A percentile compares a stretch with the other conserved stretches of the same genome.
Evolutionary conservation across 306 rosid species (phyloP).

Genomic region (Ormosia emarginata): DNA sequence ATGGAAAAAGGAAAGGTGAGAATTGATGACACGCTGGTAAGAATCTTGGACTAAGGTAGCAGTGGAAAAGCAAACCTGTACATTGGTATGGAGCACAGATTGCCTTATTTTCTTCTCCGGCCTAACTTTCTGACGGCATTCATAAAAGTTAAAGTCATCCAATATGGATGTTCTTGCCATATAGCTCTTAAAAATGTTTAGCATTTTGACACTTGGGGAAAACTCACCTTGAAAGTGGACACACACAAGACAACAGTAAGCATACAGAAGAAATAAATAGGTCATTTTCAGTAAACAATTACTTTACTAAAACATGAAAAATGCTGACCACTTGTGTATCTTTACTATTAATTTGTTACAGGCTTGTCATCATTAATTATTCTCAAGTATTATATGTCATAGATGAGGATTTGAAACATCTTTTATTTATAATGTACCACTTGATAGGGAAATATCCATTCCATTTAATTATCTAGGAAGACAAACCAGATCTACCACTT

Average conservation of each 20-base stretch:
- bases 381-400: constrained; percentile 74
- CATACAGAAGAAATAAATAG: neutral
- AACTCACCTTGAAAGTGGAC: constrained; percentile 54
- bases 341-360: constrained; percentile 77
- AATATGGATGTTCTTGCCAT: constrained; percentile 57
- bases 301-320: neutral
- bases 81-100: constrained; percentile 30
- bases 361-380: constrained; percentile 84
- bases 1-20: neutral
- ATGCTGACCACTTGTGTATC: constrained; percentile 80
- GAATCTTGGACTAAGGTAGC: constrained; percentile 4
- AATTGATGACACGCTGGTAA: constrained; percentile 11
- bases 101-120: constrained; percentile 65
- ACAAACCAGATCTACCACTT: constrained; percentile 37
- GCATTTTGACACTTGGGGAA: constrained; percentile 54
- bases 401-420: constrained; percentile 75
- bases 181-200: constrained; percentile 56
- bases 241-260: constrained; percentile 9
- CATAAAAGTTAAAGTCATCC: constrained; percentile 79
- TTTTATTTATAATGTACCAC: constrained; percentile 79
- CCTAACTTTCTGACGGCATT: constrained; percentile 71
- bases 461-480: constrained; percentile 73
- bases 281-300: neutral
- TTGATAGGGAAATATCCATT: constrained; percentile 80
- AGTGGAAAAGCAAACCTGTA: constrained; percentile 37